Evolutionary conservation across 257 asterid species (phyloP), one percentile per base, ranked within the genome.

Genomic region (Cruciata laevipes): DNA sequence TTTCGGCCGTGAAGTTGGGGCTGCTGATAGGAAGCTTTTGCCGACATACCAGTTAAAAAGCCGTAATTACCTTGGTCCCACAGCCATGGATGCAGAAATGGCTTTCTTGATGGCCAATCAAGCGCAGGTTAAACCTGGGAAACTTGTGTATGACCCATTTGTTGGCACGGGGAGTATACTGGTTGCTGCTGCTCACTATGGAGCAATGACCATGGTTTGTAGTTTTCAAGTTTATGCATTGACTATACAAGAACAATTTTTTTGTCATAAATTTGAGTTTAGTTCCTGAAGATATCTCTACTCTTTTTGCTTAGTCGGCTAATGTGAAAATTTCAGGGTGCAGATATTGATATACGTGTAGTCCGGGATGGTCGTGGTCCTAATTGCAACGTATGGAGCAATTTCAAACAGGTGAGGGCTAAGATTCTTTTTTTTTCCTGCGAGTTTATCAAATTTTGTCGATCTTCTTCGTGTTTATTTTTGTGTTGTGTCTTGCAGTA

Each of bases 51-150:
- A 94, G 86, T 79, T 94, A 66, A 94, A 94, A 74, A 94, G 96
- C 83, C 99, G 99, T 37, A 88, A 76, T 64, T 94, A 94, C 79
- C 96, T 94, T 56, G 99, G 99, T 17, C 99, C 99, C 9, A 94
- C 99, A 12, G 99, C 99, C 77, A 90, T 94, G 97, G 99, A 94
- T 82, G 99, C 99, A 47, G 99, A 94, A 82, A 94, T 94, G 86
- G 99, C 99, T 23, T 94, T 94, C 77, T 84, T 94, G 87, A 94
- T 94, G 99, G 97, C 96, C 63, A 94, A 94, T 73, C 96, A 86
- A 80, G 99, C 99, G 1, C 99, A 88, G 69, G 89, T 81, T 73
- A 85, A 80, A 78, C 82, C 86, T 7, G 99, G 99, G 68, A 88
- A 83, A 74, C 89, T 94, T 70, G 93, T 90, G 18, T 94, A 81